Evolutionary conservation across 805 yeast genomes (phyloP).

Genomic region (Lipomyces yamanashiensis): DNA sequence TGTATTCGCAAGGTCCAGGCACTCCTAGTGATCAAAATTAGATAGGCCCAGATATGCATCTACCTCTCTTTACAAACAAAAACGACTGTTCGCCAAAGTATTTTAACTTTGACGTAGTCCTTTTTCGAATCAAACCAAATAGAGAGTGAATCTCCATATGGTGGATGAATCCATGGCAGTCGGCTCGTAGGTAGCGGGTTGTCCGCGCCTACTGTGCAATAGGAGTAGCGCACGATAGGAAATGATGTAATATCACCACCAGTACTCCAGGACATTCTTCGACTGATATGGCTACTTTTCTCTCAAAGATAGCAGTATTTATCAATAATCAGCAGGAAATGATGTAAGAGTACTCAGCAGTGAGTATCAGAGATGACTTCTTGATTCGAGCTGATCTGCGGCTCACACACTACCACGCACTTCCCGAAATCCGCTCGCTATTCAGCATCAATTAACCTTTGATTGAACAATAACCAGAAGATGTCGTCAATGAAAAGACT

Average conservation of each 20-base stretch:
- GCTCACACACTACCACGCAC: too few relatives aligned
- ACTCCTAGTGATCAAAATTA: slow-evolving; percentile 13
- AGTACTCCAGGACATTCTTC: slow-evolving; percentile 1
- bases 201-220: slow-evolving; percentile 20
- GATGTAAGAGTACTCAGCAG: too few relatives aligned
- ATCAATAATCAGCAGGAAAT: too few relatives aligned
- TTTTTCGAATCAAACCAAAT: slow-evolving; percentile 5
- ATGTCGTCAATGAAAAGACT: slow-evolving; percentile 16
- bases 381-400: too few relatives aligned
- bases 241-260: slow-evolving; percentile 2
- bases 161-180: slow-evolving; percentile 30
- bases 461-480: background rate
- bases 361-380: too few relatives aligned
- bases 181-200: slow-evolving; percentile 5
- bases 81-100: slow-evolving; percentile 21
- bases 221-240: slow-evolving; percentile 26
- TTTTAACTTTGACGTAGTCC: slow-evolving; percentile 1
- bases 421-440: background rate
- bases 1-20: slow-evolving; percentile 14
- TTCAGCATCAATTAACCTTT: background rate
- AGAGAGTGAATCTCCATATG: slow-evolving; percentile 30
- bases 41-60: background rate
- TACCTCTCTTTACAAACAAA: slow-evolving; percentile 15
- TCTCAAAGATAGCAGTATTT: too few relatives aligned
- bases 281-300: background rate